A percentile compares a stretch with the other conserved stretches of the same genome.
phyloP scores from a whole-genome alignment of 441 rosid genomes.

The Syzygium malaccense region DNA sequence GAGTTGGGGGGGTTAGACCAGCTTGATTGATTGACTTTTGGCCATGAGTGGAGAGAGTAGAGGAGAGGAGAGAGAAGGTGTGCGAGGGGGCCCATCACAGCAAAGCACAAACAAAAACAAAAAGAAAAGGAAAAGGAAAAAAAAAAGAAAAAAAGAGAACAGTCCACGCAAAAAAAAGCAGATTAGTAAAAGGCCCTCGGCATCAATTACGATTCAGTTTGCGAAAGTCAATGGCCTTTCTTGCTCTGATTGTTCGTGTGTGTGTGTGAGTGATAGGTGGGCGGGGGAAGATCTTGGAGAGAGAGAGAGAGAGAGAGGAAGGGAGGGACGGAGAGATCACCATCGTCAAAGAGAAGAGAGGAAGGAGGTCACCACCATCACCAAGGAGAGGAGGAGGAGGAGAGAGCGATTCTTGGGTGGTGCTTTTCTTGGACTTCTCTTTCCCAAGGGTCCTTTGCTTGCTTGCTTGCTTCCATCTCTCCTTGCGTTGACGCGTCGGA shows the following conservation, averaged over 20 bases:
- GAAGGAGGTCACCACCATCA: conserved; percentile 19
- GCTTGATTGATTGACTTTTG: not conserved
- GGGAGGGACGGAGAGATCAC: not conserved
- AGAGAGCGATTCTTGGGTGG: not conserved
- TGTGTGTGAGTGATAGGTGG: not conserved
- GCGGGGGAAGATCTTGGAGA: conserved; percentile 18
- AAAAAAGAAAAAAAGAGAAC: not conserved
- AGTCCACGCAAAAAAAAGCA: not conserved
- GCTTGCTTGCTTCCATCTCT: not conserved
- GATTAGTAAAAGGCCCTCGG: not conserved
- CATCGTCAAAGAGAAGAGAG: conserved; percentile 14
- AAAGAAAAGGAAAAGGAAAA: no score
- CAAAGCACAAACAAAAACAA: not conserved
- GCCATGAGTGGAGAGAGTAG: not conserved
- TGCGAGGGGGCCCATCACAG: not conserved
- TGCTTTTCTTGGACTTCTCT: not conserved
- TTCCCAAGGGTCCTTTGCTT: not conserved
- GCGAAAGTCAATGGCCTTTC: conserved; percentile 69
- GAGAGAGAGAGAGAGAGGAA: conserved; percentile 8
- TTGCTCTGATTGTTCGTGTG: conserved; percentile 21
- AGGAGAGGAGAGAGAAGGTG: not conserved
- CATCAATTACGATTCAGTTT: conserved; percentile 1
- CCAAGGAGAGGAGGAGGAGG: conserved; percentile 6
- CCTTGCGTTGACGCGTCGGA: not conserved
- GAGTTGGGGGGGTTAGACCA: not conserved